Evolutionary conservation across 495 filamentous ascomycete genomes (phyloP).

Genomic region (Barbatosphaeria neglecta): DNA sequence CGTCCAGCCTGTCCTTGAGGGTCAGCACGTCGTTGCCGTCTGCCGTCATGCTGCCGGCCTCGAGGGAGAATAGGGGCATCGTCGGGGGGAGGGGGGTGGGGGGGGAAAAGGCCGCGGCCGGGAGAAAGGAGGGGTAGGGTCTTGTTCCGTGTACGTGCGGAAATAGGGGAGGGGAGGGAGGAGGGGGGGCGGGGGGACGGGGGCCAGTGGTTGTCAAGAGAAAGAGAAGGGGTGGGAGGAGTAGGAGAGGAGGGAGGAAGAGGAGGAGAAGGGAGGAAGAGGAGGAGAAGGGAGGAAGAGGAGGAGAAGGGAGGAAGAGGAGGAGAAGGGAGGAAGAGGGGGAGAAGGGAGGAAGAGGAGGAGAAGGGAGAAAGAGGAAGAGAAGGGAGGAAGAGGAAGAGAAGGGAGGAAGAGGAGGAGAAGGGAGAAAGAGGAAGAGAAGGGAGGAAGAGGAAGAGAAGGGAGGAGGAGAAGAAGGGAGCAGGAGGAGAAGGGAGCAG

Average conservation of each 20-base stretch:
- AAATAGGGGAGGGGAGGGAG: slow-evolving; percentile 1
- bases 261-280: background rate
- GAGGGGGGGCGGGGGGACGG: background rate
- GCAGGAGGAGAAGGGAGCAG: no score
- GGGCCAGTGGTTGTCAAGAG: no score
- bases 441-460: background rate
- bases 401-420: background rate
- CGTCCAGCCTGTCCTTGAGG: slow-evolving; percentile 56
- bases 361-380: background rate
- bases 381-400: slow-evolving; percentile 1
- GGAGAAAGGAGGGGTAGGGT: no score
- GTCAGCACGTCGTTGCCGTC: slow-evolving; percentile 14
- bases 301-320: slow-evolving; percentile 2
- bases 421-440: background rate
- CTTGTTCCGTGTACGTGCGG: no score
- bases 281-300: slow-evolving; percentile 1
- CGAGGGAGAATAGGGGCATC: slow-evolving; percentile 2
- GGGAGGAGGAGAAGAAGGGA: no score
- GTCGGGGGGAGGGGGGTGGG: background rate
- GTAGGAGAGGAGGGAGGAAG: slow-evolving; percentile 1
- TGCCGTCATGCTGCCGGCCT: slow-evolving; percentile 12
- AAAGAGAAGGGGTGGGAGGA: slow-evolving; percentile 2
- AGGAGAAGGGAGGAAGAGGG: slow-evolving; percentile 1
- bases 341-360: slow-evolving; percentile 1
- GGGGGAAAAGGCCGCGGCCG: no score